phyloP scores from a whole-genome alignment of 1,139 yeast genomes.

The Sugiyamaella japonica region DNA sequence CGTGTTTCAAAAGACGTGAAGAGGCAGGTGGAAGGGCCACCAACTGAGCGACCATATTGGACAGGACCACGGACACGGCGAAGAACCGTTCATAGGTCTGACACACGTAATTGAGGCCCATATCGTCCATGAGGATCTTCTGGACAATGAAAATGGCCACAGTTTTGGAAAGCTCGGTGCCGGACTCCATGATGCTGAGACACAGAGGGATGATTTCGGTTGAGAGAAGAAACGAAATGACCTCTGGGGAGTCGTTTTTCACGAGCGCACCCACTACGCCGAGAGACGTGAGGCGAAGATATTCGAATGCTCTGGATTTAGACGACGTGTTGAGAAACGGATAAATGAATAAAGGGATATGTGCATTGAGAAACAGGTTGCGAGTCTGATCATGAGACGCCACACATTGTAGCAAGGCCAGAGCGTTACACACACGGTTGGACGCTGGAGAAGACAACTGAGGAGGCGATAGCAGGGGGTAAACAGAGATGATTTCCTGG shows the following conservation, averaged over 20 bases:
- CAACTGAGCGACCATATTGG: slow-evolving; percentile 86
- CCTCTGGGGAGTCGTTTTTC: slow-evolving; percentile 94
- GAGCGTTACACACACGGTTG: slow-evolving; percentile 92
- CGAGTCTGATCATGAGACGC: slow-evolving; percentile 94
- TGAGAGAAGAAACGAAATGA: slow-evolving; percentile 81
- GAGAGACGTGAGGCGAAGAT: slow-evolving; percentile 83
- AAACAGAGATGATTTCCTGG: slow-evolving; percentile 87
- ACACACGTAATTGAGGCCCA: slow-evolving; percentile 87
- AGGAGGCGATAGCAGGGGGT: slow-evolving; percentile 87
- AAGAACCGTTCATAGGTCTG: slow-evolving; percentile 93
- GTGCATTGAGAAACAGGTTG: slow-evolving; percentile 80
- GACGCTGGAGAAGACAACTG: slow-evolving; percentile 82
- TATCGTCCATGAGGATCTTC: slow-evolving; percentile 86
- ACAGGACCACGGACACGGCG: slow-evolving; percentile 87
- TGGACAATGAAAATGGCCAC: slow-evolving; percentile 96
- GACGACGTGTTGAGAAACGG: slow-evolving; percentile 93
- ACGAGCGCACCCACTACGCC: slow-evolving; percentile 98
- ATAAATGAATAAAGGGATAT: slow-evolving; percentile 85
- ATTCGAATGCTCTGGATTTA: slow-evolving; percentile 90
- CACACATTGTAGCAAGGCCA: slow-evolving; percentile 92
- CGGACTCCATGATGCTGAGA: slow-evolving; percentile 90
- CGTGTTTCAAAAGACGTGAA: slow-evolving; percentile 85
- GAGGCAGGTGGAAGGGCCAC: slow-evolving; percentile 67
- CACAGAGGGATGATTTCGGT: slow-evolving; percentile 96
- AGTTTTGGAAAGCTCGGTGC: slow-evolving; percentile 90